Conservation (phyloP, 2,329 filamentous ascomycete species). For the Emergomyces orientalis region DNA sequence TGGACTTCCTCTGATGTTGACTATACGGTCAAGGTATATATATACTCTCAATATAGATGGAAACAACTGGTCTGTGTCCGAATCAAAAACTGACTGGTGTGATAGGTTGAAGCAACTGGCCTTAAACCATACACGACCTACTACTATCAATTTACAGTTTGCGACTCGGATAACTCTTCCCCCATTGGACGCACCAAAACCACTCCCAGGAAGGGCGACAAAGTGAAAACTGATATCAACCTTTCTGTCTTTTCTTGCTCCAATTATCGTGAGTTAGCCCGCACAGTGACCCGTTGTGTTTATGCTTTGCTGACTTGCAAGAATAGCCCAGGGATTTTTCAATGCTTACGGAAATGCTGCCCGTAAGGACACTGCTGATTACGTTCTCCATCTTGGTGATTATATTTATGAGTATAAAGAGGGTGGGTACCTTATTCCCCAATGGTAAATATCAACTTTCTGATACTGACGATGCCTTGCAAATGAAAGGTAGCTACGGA, state of each 20-base stretch:
- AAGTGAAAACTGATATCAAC: slow-evolving; percentile 45
- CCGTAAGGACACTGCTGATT: slow-evolving; percentile 52
- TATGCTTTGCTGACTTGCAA: slow-evolving; percentile 8
- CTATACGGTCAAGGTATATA: slow-evolving; percentile 57
- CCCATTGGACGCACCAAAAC: slow-evolving; percentile 62
- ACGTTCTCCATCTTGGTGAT: slow-evolving; percentile 49
- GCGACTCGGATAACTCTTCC: slow-evolving; percentile 51
- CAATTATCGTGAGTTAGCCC: slow-evolving; percentile 49
- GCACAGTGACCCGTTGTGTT: neutral
- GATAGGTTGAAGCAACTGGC: slow-evolving; percentile 54
- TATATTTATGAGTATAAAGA: slow-evolving; percentile 56
- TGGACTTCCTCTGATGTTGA: slow-evolving; percentile 66
- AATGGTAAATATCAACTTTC: slow-evolving; percentile 10
- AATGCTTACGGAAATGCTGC: slow-evolving; percentile 52
- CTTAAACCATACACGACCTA: slow-evolving; percentile 52
- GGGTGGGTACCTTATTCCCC: slow-evolving; percentile 22
- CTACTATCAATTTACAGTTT: slow-evolving; percentile 62
- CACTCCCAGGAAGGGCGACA: slow-evolving; percentile 48
- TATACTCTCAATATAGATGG: slow-evolving; percentile 13
- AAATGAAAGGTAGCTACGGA: slow-evolving; percentile 31
- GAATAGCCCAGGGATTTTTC: slow-evolving; percentile 46
- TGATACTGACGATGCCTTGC: slow-evolving; percentile 7
- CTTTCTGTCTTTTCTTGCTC: slow-evolving; percentile 63
- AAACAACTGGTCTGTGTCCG: neutral
- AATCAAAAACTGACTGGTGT: neutral